These are phyloP conservation scores for Daldinia decipiens DNA, from an alignment of 495 filamentous ascomycete species.

Conservation along the genomic window DNA sequence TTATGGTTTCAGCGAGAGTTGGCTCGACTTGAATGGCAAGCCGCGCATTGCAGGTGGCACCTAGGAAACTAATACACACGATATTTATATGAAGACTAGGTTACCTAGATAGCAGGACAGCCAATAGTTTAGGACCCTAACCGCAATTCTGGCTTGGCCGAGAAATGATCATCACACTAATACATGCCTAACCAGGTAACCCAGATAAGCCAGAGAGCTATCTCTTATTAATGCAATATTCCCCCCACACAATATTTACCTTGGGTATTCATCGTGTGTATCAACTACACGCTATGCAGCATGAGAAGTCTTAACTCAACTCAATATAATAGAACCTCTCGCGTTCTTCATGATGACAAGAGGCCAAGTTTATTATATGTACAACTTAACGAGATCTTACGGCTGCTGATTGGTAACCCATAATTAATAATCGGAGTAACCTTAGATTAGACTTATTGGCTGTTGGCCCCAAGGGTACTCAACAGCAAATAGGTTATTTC, in stretches of 20 bases:
- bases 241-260: no score
- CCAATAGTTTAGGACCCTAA: slow-evolving; percentile 15
- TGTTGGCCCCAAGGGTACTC: slow-evolving; percentile 32
- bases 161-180: no score
- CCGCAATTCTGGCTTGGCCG: no score
- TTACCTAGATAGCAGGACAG: background rate
- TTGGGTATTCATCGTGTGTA: no score
- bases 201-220: no score
- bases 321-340: background rate
- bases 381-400: background rate
- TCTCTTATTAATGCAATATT: no score
- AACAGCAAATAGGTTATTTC: slow-evolving; percentile 8
- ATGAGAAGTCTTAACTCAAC: no score
- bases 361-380: no score
- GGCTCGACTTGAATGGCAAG: no score
- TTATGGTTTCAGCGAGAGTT: background rate
- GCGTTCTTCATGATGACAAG: background rate
- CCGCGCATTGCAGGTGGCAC: no score
- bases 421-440: slow-evolving; percentile 34
- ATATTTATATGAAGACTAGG: slow-evolving; percentile 17
- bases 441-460: slow-evolving; percentile 22
- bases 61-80: background rate
- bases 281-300: no score
- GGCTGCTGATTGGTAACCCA: slow-evolving; percentile 14
- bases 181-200: no score